phyloP scores from a whole-genome alignment of 2,329 filamentous ascomycete genomes.

The Cyanodermella asteris region DNA sequence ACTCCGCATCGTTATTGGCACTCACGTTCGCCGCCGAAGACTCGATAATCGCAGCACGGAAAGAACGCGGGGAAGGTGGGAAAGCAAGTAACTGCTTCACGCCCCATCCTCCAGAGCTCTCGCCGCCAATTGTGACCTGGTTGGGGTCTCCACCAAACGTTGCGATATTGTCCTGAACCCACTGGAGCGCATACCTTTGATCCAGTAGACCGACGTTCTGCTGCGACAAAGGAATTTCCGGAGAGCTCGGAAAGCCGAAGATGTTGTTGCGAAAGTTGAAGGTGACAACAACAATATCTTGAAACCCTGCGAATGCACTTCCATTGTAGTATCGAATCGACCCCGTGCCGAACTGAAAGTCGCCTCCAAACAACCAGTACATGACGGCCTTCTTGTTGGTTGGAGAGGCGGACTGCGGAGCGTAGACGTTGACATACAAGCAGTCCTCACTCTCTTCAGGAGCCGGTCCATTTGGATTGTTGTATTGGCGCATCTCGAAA shows the following conservation, averaged over 20 bases:
- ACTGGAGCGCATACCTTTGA: conserved; percentile 33
- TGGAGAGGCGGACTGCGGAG: too few species aligned
- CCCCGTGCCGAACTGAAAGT: too few species aligned
- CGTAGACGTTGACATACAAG: conserved; percentile 17
- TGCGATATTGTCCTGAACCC: conserved; percentile 32
- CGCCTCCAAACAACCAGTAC: too few species aligned
- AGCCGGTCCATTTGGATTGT: too few species aligned
- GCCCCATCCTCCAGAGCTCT: conserved; percentile 26
- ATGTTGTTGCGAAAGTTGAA: conserved; percentile 1
- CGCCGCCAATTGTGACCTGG: conserved; percentile 28
- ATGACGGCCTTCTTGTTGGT: too few species aligned
- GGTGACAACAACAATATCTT: too few species aligned
- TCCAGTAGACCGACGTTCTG: conserved; percentile 29
- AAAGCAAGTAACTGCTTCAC: too few species aligned
- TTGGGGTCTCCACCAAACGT: conserved; percentile 32
- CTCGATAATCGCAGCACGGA: conserved; percentile 4
- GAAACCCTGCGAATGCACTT: conserved; percentile 4
- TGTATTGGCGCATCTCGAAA: too few species aligned
- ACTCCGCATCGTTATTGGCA: conserved; percentile 12
- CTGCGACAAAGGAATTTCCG: too few species aligned
- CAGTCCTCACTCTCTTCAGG: conserved; percentile 16
- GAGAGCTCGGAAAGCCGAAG: conserved; percentile 1
- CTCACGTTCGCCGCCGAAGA: conserved; percentile 11
- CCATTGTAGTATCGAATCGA: too few species aligned
- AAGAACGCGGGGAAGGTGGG: conserved; percentile 4